phyloP scores from a whole-genome alignment of 495 filamentous ascomycete species.

The Apodospora peruviana region DNA sequence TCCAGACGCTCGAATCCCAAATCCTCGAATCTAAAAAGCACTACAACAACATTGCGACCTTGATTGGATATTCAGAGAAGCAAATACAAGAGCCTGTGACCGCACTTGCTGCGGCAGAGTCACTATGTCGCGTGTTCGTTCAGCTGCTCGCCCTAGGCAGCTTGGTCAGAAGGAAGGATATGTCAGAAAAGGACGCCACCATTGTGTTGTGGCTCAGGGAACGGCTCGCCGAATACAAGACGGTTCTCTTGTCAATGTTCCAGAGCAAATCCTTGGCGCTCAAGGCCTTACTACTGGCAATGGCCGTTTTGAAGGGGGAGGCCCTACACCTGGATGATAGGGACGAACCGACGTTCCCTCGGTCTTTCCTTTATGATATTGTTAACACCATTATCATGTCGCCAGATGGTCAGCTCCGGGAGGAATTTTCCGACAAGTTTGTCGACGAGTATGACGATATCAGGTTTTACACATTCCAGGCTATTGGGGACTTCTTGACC shows the following conservation, averaged over 20 bases:
- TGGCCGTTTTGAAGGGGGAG: constrained; percentile 79
- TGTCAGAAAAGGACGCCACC: constrained; percentile 65
- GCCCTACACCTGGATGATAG: constrained; percentile 53
- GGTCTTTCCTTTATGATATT: constrained; percentile 55
- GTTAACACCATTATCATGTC: constrained; percentile 57
- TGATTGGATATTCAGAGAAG: constrained; percentile 56
- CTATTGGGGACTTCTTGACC: constrained; percentile 53
- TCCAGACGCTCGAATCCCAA: constrained; percentile 66
- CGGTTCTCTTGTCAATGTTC: constrained; percentile 49
- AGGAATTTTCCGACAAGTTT: constrained; percentile 72
- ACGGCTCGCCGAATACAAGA: constrained; percentile 63
- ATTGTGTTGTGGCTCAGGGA: constrained; percentile 76
- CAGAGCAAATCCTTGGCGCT: constrained; percentile 44
- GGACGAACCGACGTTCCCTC: constrained; percentile 60
- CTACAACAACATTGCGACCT: constrained; percentile 83
- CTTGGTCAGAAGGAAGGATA: constrained; percentile 55
- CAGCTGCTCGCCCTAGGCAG: constrained; percentile 72
- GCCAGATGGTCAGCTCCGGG: constrained; percentile 49
- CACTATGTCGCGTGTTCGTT: constrained; percentile 85
- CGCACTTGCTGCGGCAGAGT: constrained; percentile 60
- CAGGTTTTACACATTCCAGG: constrained; percentile 70
- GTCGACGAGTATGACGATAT: constrained; percentile 78
- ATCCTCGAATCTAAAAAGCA: constrained; percentile 78
- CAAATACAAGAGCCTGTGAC: constrained; percentile 28
- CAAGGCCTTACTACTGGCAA: constrained; percentile 67